Evolutionary conservation across 1,284 basidiomycete species (phyloP), one percentile per base, ranked within the genome.

Genomic region (Sporisorium iseilematis-ciliati): DNA sequence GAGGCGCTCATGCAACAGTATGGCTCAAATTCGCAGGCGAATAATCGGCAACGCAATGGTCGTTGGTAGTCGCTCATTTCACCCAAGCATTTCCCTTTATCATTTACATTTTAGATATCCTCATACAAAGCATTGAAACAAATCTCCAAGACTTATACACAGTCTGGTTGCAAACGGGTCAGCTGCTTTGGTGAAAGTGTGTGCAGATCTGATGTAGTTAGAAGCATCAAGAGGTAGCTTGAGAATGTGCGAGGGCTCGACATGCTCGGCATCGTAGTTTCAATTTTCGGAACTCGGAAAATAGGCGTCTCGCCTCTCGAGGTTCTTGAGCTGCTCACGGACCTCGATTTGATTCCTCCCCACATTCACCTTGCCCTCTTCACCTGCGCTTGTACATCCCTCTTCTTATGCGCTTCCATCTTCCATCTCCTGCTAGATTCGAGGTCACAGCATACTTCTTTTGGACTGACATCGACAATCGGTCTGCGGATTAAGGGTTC

Each of bases 1-100:
- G 14, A 69, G 20, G 62, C 65, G 5, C 59, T 74, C 7, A 20
- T 74, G 4, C 57, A 65, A 50, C 61, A 66, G 52, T 29, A 52
- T 21, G 51, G 59, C 4, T 18, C 59, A 2, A 33, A 3, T 8
- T 26, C 56, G 42, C 23, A 56, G 5, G 7, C 35, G 0, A 16
- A 7, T 43, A 52, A 26, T 10, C 55, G 25, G n/a, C 57, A 53
- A 18, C 55, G 58, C n/a, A 62, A 51, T 18, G 29, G 50, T 29
- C 38, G 55, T 56, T 61, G 58, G 51, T 71, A 65, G 51, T 23
- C 35, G 46, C 40, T 14, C 18, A 2, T 43, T 33, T 10, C 21
- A 3, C 21, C 20, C 21, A 10, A 48, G 26, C 14, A 49, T 31
- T 18, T 40, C 23, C n/a, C 6, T 48, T 40, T 42, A 49, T 50